Evolutionary conservation across 306 rosid genomes (phyloP), one percentile per base, ranked within the genome.

Genomic region (Urtica urens): DNA sequence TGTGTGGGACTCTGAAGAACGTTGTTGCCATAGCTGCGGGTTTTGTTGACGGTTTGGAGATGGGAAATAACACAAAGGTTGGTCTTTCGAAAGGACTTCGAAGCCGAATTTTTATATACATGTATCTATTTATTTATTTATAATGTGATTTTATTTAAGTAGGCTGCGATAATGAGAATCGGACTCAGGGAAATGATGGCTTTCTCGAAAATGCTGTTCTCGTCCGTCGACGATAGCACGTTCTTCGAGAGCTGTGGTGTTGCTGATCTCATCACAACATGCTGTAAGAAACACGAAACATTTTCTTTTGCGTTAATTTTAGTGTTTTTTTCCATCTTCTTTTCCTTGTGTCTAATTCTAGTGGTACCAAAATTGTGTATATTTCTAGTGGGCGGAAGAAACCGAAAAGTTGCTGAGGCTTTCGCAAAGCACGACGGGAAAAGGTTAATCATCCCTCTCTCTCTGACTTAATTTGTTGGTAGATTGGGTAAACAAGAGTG

Each of bases 331-430:
- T n/a, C n/a, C 44, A 10, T 65, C 43, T 19, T 17, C 56, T 12
- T 37, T 24, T 44, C n/a, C n/a, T n/a, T n/a, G n/a, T n/a, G n/a
- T n/a, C n/a, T 66, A 35, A 29, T 34, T 49, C 38, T 25, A 43
- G 34, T 39, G 27, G 51, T 29, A 64, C 39, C 54, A 46, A 45
- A 24, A 17, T 57, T 9, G 51, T 66, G 57, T 64, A 60, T 79
- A 69, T n/a, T n/a, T n/a, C 48, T 81, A 83, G 94, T 80, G 76
- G 96, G 96, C 55, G 96, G 96, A 70, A 78, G 96, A 74, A 87
- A 87, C 69, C 80, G 96, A 68, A 87, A 78, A 62, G 93, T 87
- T 28, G 93, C 88, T 2, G 96, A 77, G 42, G 96, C 96, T 67
- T 87, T 69, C 66, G 94, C 94, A 19, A 74, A 37, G 72, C 33